A percentile compares a stretch with the other conserved stretches of the same genome.
Evolutionary conservation across 768 basidiomycete genomes (phyloP).

Genomic region (Lentinula aciculospora): DNA sequence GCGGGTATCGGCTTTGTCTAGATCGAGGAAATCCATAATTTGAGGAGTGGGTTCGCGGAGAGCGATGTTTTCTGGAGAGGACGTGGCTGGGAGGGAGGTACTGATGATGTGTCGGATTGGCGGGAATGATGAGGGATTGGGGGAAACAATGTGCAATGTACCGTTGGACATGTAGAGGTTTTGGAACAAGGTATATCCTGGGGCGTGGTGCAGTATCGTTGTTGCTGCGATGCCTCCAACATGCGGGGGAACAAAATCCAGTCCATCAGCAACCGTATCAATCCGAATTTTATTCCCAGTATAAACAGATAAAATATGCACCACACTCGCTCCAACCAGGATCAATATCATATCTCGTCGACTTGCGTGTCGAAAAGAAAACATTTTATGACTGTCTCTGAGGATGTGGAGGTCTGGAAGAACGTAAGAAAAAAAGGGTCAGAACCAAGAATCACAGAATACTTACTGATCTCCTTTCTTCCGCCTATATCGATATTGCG

Average conservation of each 20-base stretch:
- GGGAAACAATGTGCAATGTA: slow-evolving; percentile 60
- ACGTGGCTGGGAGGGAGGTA: slow-evolving; percentile 54
- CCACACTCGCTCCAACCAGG: not conserved
- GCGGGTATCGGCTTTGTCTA: slow-evolving; percentile 57
- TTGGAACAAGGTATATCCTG: slow-evolving; percentile 82
- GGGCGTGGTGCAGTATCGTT: slow-evolving; percentile 55
- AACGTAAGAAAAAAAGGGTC: too few species aligned
- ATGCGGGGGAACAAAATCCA: not conserved
- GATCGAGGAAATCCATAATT: slow-evolving; percentile 58
- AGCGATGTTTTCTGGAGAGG: slow-evolving; percentile 57
- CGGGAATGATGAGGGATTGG: slow-evolving; percentile 24
- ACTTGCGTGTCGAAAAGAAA: too few species aligned
- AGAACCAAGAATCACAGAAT: too few species aligned
- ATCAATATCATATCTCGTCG: not conserved
- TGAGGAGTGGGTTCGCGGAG: slow-evolving; percentile 60
- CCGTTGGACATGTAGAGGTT: slow-evolving; percentile 85
- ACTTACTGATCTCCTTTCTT: too few species aligned
- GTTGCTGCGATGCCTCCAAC: slow-evolving; percentile 25
- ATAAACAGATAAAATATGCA: not conserved
- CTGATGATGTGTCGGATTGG: slow-evolving; percentile 61
- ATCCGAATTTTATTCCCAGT: not conserved
- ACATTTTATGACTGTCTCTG: too few species aligned
- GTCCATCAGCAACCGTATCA: not conserved
- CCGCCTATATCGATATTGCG: too few species aligned
- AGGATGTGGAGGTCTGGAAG: too few species aligned